Evolutionary conservation across 331 rosid species (phyloP), one percentile per base, ranked within the genome.

Genomic region (Prunus yedoensis): DNA sequence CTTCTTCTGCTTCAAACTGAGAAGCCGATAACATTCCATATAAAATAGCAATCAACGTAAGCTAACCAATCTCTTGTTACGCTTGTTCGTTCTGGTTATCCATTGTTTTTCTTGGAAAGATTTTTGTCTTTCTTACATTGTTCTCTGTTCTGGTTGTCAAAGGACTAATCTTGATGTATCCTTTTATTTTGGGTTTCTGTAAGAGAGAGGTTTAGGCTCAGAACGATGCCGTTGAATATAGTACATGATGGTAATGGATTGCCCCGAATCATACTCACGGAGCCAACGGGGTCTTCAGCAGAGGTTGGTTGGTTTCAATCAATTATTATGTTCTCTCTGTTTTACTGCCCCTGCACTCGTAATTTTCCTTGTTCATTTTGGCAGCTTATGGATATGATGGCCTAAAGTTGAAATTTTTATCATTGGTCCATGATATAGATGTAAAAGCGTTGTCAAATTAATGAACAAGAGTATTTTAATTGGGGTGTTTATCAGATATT

Each of bases 231-330:
- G 38, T 77, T 81, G 71, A 89, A 85, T 69, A 57, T 86, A 54
- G 80, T 82, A 52, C 76, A 79, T 4, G 91, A 89, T 38, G 82
- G 57, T 9, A 80, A 84, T 77, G 91, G 91, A 72, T 79, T 85
- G 21, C 83, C 92, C 9, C 67, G 92, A 75, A 72, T 89, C 77
- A 50, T 80, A 58, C 82, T 91, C 68, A 83, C 89, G 30, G 97
- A 91, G 70, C 89, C 91, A 18, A 68, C 79, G 28, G 94, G 97
- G 65, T 86, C 94, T 59, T 87, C 94, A 28, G 89, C 84, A 2
- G 92, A 89, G 92, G 97, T 89, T 75, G 15, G 87, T 79, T 77
- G 18, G 32, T 58, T 73, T 77, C 76, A 18, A 57, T 60, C 4
- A 15, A 60, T 6, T 8, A 8, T 14, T 16, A 8, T 17, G 41